Conservation (phyloP, 768 basidiomycete species). For the Podaxis sp. region DNA sequence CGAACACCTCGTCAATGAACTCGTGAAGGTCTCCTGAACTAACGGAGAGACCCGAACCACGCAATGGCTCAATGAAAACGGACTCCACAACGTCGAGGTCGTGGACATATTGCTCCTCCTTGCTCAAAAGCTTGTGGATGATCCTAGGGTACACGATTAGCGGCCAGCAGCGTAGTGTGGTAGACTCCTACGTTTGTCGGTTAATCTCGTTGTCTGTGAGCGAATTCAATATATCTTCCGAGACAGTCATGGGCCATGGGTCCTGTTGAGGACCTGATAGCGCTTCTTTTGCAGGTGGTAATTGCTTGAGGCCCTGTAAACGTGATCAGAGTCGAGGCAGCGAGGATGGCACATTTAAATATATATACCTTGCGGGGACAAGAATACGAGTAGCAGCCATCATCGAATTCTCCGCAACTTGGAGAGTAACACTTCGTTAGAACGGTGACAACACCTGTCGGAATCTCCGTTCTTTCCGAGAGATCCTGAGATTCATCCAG, state of each 20-base stretch:
- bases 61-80: constrained; percentile 54
- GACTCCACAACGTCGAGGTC: constrained; percentile 84
- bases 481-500: constrained; percentile 76
- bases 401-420: constrained; percentile 63
- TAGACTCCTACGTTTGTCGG: constrained; percentile 62
- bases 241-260: constrained; percentile 47
- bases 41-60: constrained; percentile 39
- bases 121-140: constrained; percentile 86
- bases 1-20: constrained; percentile 87
- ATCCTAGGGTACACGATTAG: constrained; percentile 36
- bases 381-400: constrained; percentile 75
- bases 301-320: constrained; percentile 25
- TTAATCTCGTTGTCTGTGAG: constrained; percentile 77
- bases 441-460: constrained; percentile 85
- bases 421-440: constrained; percentile 89
- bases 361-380: constrained; percentile 67
- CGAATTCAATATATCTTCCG: constrained; percentile 34
- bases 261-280: constrained; percentile 46
- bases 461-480: constrained; percentile 66
- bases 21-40: constrained; percentile 62
- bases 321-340: not conserved
- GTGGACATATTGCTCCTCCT: constrained; percentile 86
- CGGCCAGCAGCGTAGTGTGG: not conserved
- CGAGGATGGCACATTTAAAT: not conserved
- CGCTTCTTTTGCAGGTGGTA: constrained; percentile 24